Conservation (phyloP, 495 filamentous ascomycete species). For the Amorphotheca resinae region DNA sequence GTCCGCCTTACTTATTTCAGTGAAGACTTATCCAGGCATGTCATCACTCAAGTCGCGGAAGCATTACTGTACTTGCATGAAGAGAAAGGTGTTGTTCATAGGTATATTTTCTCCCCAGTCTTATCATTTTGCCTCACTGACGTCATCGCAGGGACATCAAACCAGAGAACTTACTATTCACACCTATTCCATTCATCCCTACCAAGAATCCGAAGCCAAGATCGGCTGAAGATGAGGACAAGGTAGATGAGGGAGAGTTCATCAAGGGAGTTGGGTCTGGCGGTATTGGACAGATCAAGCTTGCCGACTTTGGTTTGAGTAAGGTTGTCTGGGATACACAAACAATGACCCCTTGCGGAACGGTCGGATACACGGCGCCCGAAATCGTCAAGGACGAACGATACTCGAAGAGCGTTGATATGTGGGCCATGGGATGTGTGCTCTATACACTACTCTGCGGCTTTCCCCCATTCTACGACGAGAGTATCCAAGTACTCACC, state of each 20-base stretch:
- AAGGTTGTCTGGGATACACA: slow-evolving; percentile 97
- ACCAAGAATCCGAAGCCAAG: slow-evolving; percentile 66
- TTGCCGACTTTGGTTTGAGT: slow-evolving; percentile 93
- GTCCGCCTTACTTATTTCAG: slow-evolving; percentile 97
- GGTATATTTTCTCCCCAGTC: slow-evolving; percentile 42
- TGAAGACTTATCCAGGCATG: slow-evolving; percentile 86
- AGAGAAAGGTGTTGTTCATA: slow-evolving; percentile 87
- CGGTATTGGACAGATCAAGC: slow-evolving; percentile 90
- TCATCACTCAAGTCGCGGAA: slow-evolving; percentile 86
- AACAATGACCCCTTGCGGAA: slow-evolving; percentile 99
- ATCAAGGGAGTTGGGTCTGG: slow-evolving; percentile 72
- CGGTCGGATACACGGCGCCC: slow-evolving; percentile 96
- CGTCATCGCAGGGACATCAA: slow-evolving; percentile 74
- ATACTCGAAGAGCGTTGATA: slow-evolving; percentile 97
- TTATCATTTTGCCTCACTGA: slow-evolving; percentile 9
- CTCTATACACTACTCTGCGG: slow-evolving; percentile 94
- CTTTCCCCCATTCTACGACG: slow-evolving; percentile 97
- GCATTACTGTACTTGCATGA: slow-evolving; percentile 92
- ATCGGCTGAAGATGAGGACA: slow-evolving; percentile 85
- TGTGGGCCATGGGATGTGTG: slow-evolving; percentile 98
- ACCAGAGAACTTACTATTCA: slow-evolving; percentile 92
- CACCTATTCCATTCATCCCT: slow-evolving; percentile 69
- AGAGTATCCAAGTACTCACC: slow-evolving; percentile 91
- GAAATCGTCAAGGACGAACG: slow-evolving; percentile 98
- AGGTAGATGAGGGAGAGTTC: slow-evolving; percentile 94